Evolutionary conservation across 2,329 filamentous ascomycete genomes (phyloP).

Genomic region (Fusarium staphyleae): DNA sequence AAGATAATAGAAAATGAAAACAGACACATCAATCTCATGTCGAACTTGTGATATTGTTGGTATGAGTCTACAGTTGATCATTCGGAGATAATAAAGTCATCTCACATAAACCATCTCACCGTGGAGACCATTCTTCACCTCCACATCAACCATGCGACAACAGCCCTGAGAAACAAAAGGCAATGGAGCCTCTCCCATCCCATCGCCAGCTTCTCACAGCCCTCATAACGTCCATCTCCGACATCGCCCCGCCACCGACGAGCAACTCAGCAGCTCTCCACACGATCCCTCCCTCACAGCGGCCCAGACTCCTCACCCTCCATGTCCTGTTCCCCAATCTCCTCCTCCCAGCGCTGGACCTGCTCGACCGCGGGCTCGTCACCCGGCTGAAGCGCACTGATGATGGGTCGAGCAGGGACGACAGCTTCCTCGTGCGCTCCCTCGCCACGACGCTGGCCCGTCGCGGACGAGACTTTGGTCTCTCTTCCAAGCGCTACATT

Average conservation of each 20-base stretch:
- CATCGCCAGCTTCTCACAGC: conserved; percentile 56
- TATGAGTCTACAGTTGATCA: background rate
- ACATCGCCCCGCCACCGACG: conserved; percentile 20
- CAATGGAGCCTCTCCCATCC: conserved; percentile 43
- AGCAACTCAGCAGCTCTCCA: conserved; percentile 17
- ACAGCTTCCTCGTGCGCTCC: conserved; percentile 71
- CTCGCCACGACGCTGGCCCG: conserved; percentile 49
- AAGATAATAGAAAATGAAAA: conserved; percentile 7
- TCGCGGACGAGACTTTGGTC: conserved; percentile 22
- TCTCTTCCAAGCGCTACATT: conserved; percentile 60
- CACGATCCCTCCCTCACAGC: conserved; percentile 43
- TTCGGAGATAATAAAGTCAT: conserved; percentile 1
- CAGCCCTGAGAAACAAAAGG: background rate
- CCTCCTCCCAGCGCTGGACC: conserved; percentile 83
- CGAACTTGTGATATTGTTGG: background rate
- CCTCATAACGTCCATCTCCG: conserved; percentile 54
- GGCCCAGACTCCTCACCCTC: conserved; percentile 74
- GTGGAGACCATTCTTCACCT: conserved; percentile 11
- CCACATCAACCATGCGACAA: conserved; percentile 15
- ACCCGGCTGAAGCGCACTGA: conserved; percentile 53
- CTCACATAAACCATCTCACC: background rate
- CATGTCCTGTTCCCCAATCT: conserved; percentile 85
- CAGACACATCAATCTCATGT: background rate
- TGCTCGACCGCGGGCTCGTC: conserved; percentile 81
- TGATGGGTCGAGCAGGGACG: conserved; percentile 19